These are phyloP conservation scores for Glaciozyma antarctica DNA, from an alignment of 768 basidiomycete genomes.

Conservation along the genomic window DNA sequence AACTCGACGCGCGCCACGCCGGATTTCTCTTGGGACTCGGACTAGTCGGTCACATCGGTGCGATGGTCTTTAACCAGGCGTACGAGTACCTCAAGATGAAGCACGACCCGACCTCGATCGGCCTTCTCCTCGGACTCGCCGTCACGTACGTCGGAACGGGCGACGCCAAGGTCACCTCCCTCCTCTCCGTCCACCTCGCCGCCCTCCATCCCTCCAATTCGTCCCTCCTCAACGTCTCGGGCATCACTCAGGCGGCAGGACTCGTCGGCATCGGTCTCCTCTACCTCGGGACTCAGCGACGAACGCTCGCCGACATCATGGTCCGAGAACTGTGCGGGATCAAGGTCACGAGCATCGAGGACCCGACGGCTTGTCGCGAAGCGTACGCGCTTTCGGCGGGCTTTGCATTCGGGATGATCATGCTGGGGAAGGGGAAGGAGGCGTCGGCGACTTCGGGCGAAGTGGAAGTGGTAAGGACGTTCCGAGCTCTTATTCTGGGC, in stretches of 20 bases:
- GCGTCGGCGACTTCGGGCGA: constrained; percentile 3
- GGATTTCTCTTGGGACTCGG: constrained; percentile 90
- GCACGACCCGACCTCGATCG: constrained; percentile 90
- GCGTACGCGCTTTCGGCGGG: constrained; percentile 83
- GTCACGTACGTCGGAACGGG: constrained; percentile 78
- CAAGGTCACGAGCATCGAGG: constrained; percentile 68
- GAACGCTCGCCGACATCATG: constrained; percentile 87
- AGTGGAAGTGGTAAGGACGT: constrained; percentile 13
- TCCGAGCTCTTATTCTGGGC: constrained; percentile 23
- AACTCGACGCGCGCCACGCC: constrained; percentile 87
- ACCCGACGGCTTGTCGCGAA: constrained; percentile 80
- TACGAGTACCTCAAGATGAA: constrained; percentile 92
- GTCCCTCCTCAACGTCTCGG: constrained; percentile 79
- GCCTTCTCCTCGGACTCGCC: constrained; percentile 81
- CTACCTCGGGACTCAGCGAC: constrained; percentile 75
- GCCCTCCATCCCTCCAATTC: constrained; percentile 78
- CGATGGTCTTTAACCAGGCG: constrained; percentile 73
- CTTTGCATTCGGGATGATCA: constrained; percentile 89
- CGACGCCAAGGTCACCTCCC: constrained; percentile 78
- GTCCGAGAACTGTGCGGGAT: constrained; percentile 69
- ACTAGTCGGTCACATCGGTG: constrained; percentile 77
- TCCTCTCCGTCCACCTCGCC: constrained; percentile 85
- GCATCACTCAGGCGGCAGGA: constrained; percentile 82
- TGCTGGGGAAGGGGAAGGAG: constrained; percentile 67
- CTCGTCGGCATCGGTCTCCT: constrained; percentile 78